Evolutionary conservation across 495 filamentous ascomycete genomes (phyloP).

Genomic region (Podospora didyma): DNA sequence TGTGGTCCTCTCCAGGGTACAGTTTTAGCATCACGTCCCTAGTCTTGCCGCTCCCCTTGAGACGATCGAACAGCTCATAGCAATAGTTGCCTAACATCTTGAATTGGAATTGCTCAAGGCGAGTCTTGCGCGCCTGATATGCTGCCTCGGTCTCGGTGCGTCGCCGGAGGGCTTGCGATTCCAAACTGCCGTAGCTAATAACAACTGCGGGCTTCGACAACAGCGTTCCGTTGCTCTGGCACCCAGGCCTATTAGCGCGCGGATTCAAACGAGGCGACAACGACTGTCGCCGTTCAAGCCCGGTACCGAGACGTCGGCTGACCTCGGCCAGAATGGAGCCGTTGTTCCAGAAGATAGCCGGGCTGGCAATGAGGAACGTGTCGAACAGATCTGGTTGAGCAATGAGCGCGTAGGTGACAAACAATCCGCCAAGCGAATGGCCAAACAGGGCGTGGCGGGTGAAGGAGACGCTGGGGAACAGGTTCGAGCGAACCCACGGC

Average conservation of each 20-base stretch:
- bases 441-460: constrained; percentile 14
- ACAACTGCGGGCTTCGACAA: constrained; percentile 12
- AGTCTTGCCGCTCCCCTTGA: constrained; percentile 11
- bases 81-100: constrained; percentile 2
- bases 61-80: constrained; percentile 13
- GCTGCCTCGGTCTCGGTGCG: constrained; percentile 14
- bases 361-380: constrained; percentile 13
- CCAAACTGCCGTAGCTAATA: constrained; percentile 13
- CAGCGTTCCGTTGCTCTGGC: neutral
- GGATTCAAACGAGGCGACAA: too few relatives aligned
- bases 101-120: constrained; percentile 2
- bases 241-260: neutral
- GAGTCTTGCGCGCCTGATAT: constrained; percentile 9
- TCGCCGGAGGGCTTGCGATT: constrained; percentile 12
- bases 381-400: constrained; percentile 9
- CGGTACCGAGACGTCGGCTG: constrained; percentile 12
- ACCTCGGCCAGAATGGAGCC: constrained; percentile 9
- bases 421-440: constrained; percentile 13
- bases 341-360: constrained; percentile 8
- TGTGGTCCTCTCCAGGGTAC: constrained; percentile 17
- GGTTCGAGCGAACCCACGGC: constrained; percentile 12
- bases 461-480: constrained; percentile 13
- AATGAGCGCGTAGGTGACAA: constrained; percentile 10
- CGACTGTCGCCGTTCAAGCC: neutral
- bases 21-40: constrained; percentile 19